Evolutionary conservation across 495 filamentous ascomycete species (phyloP).

Genomic region (Durotheca rogersii): DNA sequence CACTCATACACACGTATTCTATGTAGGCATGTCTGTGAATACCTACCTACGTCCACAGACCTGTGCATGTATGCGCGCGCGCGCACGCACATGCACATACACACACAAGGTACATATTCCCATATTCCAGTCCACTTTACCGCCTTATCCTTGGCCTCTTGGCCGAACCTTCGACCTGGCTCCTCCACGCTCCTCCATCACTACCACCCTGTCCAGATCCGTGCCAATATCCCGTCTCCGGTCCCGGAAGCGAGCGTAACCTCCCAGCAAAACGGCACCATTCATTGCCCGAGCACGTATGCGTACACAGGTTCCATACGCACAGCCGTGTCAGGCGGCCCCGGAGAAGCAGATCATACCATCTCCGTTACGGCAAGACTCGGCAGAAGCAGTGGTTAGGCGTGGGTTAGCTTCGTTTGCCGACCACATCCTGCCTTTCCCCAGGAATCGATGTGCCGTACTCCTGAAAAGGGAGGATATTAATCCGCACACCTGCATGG

Average conservation of each 20-base stretch:
- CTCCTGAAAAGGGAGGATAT: not conserved
- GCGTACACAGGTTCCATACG: slow-evolving; percentile 12
- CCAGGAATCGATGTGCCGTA: slow-evolving; percentile 9
- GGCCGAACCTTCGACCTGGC: too few species aligned
- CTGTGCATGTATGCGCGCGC: too few species aligned
- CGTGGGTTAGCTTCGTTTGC: slow-evolving; percentile 16
- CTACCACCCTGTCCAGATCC: not conserved
- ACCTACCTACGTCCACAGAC: too few species aligned
- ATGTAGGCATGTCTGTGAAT: too few species aligned
- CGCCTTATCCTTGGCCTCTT: not conserved
- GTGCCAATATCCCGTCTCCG: not conserved
- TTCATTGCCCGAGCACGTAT: too few species aligned
- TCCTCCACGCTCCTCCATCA: too few species aligned
- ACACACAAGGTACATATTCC: too few species aligned
- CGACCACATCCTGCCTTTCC: not conserved
- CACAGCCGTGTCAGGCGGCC: too few species aligned
- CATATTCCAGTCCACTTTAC: not conserved
- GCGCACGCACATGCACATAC: too few species aligned
- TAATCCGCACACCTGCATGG: slow-evolving; percentile 18
- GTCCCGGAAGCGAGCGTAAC: not conserved
- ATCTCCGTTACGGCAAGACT: not conserved
- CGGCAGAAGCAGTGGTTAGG: slow-evolving; percentile 21
- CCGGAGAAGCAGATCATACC: too few species aligned
- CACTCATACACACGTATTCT: too few species aligned
- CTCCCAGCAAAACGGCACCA: not conserved